Evolutionary conservation across 495 filamentous ascomycete genomes (phyloP).

Genomic region (Daldinia concentrica): DNA sequence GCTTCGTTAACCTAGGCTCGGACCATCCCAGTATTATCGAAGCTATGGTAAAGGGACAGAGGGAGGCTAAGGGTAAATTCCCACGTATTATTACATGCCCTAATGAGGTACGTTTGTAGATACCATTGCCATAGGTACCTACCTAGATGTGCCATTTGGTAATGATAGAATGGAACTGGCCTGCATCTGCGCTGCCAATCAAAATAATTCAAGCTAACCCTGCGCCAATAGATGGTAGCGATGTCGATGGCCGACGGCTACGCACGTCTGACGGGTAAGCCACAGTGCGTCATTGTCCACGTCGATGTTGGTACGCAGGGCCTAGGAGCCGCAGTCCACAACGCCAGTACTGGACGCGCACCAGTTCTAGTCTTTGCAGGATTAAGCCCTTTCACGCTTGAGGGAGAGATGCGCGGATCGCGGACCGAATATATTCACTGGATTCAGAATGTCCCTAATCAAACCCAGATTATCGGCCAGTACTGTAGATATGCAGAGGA

Average conservation of each 20-base stretch:
- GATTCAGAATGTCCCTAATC: conserved; percentile 96
- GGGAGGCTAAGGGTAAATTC: conserved; percentile 70
- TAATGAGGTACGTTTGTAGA: conserved; percentile 70
- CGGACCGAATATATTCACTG: conserved; percentile 97
- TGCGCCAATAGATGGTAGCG: conserved; percentile 81
- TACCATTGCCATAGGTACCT: background rate
- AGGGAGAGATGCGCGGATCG: conserved; percentile 88
- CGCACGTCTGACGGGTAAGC: conserved; percentile 83
- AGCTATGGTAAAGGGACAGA: conserved; percentile 91
- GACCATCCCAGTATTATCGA: conserved; percentile 93
- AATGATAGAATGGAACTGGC: background rate
- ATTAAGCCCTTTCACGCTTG: conserved; percentile 86
- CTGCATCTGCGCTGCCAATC: conserved; percentile 2
- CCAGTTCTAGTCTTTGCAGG: conserved; percentile 93
- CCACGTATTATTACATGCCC: conserved; percentile 92
- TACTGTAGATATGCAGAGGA: conserved; percentile 95
- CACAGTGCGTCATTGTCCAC: conserved; percentile 93
- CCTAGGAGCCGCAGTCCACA: conserved; percentile 87
- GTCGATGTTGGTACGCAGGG: conserved; percentile 97
- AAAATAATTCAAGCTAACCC: conserved; percentile 1
- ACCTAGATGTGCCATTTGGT: too few relatives aligned
- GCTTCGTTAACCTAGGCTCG: conserved; percentile 95
- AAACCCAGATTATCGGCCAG: conserved; percentile 89
- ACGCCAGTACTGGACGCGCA: conserved; percentile 84
- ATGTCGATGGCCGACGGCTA: conserved; percentile 97